A percentile compares a stretch with the other conserved stretches of the same genome.
Evolutionary conservation across 2,329 filamentous ascomycete genomes (phyloP).

Genomic region (Fusarium sp.): DNA sequence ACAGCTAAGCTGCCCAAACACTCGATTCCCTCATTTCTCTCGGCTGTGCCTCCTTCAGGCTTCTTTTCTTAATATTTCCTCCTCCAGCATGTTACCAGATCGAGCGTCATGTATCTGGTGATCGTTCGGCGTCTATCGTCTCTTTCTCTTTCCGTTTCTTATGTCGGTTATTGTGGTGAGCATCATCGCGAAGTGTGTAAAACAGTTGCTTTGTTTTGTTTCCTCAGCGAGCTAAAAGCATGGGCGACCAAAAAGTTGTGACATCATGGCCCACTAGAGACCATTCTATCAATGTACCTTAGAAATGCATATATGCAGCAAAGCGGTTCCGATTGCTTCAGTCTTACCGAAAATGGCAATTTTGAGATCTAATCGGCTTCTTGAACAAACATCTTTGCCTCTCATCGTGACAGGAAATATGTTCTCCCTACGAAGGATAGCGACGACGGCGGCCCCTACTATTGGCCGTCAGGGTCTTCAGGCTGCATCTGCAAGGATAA

Average conservation of each 20-base stretch:
- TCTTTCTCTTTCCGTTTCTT: constrained; percentile 4
- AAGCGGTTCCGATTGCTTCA: constrained; percentile 21
- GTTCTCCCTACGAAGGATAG: constrained; percentile 31
- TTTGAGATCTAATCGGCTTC: constrained; percentile 34
- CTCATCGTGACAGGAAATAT: constrained; percentile 22
- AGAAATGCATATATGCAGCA: constrained; percentile 40
- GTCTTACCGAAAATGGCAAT: constrained; percentile 34
- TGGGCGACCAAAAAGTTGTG: constrained; percentile 19
- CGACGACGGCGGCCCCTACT: constrained; percentile 2
- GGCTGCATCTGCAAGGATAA: constrained; percentile 7
- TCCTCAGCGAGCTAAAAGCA: background rate
- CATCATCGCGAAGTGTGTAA: background rate
- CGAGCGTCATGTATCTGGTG: background rate
- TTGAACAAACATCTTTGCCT: constrained; percentile 17
- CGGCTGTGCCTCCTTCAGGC: constrained; percentile 6
- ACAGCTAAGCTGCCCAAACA: constrained; percentile 51
- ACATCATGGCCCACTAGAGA: constrained; percentile 22
- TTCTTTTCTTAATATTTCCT: background rate
- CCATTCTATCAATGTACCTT: constrained; percentile 1
- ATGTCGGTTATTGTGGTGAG: background rate
- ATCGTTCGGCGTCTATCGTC: constrained; percentile 1
- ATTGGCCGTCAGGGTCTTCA: constrained; percentile 3
- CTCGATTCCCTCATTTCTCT: background rate
- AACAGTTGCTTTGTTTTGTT: constrained; percentile 7
- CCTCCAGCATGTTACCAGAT: constrained; percentile 2